These are phyloP conservation scores for Psilocybe subaeruginosa DNA, from an alignment of 768 basidiomycete species.

Conservation along the genomic window DNA sequence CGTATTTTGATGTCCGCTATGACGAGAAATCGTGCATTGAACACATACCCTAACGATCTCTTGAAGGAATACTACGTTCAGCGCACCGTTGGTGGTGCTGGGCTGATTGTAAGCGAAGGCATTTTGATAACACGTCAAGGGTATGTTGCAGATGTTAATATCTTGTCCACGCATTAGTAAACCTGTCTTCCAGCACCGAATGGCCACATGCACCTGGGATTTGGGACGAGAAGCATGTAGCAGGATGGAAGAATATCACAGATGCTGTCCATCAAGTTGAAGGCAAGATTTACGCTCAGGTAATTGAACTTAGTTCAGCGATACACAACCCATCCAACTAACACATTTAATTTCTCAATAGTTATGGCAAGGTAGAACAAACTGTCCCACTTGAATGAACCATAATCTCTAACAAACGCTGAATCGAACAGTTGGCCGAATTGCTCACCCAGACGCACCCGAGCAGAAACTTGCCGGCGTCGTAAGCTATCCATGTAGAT, in stretches of 20 bases:
- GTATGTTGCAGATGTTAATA: conserved; percentile 22
- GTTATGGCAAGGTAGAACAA: background rate
- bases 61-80: conserved; percentile 46
- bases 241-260: conserved; percentile 48
- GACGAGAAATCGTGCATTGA: conserved; percentile 41
- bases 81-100: conserved; percentile 38
- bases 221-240: conserved; percentile 46
- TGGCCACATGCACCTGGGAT: conserved; percentile 50
- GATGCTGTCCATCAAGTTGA: conserved; percentile 50
- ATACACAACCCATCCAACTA: conserved; percentile 19
- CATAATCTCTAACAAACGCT: conserved; percentile 27
- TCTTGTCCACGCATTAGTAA: background rate
- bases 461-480: conserved; percentile 38
- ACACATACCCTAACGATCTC: conserved; percentile 37
- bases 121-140: conserved; percentile 45
- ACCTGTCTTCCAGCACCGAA: conserved; percentile 34
- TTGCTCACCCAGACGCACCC: conserved; percentile 38
- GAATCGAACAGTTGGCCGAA: conserved; percentile 32
- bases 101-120: conserved; percentile 44
- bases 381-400: conserved; percentile 4
- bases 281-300: conserved; percentile 47
- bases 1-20: conserved; percentile 43
- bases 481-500: conserved; percentile 22
- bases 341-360: background rate
- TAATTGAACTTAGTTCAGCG: background rate